Evolutionary conservation across 2,329 filamentous ascomycete genomes (phyloP).

Genomic region (Bipolaris cookei): DNA sequence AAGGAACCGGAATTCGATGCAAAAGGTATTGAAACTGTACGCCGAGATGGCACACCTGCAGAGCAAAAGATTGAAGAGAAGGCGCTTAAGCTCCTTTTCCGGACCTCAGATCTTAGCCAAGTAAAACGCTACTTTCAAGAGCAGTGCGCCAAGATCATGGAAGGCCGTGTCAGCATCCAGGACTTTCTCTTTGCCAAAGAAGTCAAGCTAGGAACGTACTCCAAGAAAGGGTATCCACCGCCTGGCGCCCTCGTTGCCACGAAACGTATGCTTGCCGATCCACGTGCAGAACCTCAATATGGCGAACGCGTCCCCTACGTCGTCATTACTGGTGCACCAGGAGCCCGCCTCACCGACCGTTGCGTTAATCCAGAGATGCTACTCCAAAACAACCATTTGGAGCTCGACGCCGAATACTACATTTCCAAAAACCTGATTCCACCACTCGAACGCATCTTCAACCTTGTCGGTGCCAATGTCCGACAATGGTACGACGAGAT

Average conservation of each 20-base stretch:
- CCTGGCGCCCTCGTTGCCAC: slow-evolving; percentile 89
- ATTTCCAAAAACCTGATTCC: slow-evolving; percentile 95
- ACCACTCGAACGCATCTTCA: slow-evolving; percentile 94
- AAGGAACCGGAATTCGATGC: slow-evolving; percentile 88
- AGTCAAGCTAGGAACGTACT: slow-evolving; percentile 88
- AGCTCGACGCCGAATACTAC: slow-evolving; percentile 94
- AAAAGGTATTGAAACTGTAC: slow-evolving; percentile 97
- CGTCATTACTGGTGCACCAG: slow-evolving; percentile 85
- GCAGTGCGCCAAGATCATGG: slow-evolving; percentile 93
- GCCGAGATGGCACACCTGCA: slow-evolving; percentile 90
- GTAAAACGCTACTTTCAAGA: slow-evolving; percentile 89
- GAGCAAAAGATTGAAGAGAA: slow-evolving; percentile 98
- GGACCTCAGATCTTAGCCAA: slow-evolving; percentile 84
- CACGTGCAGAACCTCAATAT: slow-evolving; percentile 87
- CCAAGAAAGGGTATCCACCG: slow-evolving; percentile 77
- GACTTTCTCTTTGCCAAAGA: slow-evolving; percentile 97
- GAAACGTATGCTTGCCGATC: slow-evolving; percentile 83
- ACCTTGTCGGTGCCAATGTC: slow-evolving; percentile 91
- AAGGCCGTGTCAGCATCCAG: slow-evolving; percentile 83
- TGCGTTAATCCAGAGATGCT: slow-evolving; percentile 88
- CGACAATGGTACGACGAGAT: slow-evolving; percentile 94
- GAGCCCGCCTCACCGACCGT: slow-evolving; percentile 83
- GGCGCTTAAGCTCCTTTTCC: slow-evolving; percentile 85
- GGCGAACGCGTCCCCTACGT: slow-evolving; percentile 96
- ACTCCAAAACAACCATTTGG: slow-evolving; percentile 74